phyloP scores from a whole-genome alignment of 352 stramenopile species.

The Pythium dissotocum region DNA sequence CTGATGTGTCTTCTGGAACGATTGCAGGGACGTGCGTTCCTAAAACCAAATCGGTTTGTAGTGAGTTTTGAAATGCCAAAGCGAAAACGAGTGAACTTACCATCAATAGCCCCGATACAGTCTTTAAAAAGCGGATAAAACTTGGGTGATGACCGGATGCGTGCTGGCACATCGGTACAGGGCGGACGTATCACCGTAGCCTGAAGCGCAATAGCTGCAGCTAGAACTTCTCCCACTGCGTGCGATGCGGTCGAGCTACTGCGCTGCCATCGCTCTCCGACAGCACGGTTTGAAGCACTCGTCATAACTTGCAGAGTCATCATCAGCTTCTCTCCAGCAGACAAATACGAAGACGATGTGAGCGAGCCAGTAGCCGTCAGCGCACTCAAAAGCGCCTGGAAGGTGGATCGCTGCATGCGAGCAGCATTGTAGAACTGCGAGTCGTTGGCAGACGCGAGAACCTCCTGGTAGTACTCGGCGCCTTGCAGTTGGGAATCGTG shows the following conservation, averaged over 20 bases:
- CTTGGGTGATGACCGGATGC: background rate
- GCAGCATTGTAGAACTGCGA: no score
- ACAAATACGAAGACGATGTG: background rate
- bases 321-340: background rate
- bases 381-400: no score
- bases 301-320: background rate
- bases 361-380: no score
- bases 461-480: no score
- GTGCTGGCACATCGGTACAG: background rate
- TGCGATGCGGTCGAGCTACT: background rate
- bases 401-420: no score
- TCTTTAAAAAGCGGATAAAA: slow-evolving; percentile 1
- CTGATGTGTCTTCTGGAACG: background rate
- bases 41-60: no score
- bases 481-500: no score
- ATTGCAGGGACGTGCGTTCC: no score
- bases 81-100: background rate
- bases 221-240: background rate
- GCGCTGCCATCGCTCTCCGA: background rate
- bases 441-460: no score
- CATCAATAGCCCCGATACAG: background rate
- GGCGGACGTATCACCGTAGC: background rate
- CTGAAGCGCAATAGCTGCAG: background rate
- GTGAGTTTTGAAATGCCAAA: background rate
- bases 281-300: background rate